These are phyloP conservation scores for Phyllosticta citribraziliensis DNA, from an alignment of 2,329 filamentous ascomycete species.

Conservation along the genomic window DNA sequence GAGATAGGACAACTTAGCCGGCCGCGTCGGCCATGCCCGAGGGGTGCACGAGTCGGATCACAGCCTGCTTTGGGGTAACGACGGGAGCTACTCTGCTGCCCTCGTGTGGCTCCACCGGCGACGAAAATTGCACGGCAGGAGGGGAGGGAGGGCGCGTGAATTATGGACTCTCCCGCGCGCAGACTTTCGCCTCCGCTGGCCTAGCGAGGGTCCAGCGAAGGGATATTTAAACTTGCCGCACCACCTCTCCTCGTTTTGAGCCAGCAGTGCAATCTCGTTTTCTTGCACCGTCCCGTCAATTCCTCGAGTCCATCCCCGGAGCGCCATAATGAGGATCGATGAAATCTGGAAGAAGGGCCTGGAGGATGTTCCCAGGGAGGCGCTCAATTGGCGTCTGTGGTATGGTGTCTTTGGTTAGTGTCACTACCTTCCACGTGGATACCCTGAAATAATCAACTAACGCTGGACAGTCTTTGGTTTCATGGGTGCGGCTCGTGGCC, in stretches of 20 bases:
- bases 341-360: slow-evolving; percentile 35
- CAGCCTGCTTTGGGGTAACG: not conserved
- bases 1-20: not conserved
- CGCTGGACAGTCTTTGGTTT: slow-evolving; percentile 50
- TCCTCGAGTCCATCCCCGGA: not conserved
- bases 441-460: not conserved
- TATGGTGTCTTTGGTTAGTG: slow-evolving; percentile 52
- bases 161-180: not conserved
- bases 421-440: not conserved
- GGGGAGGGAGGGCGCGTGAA: not conserved
- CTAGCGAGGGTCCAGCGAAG: not conserved
- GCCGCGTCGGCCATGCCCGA: not conserved
- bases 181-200: not conserved
- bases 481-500: slow-evolving; percentile 64
- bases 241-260: not conserved
- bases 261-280: not conserved
- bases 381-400: slow-evolving; percentile 71
- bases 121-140: not conserved
- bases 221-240: not conserved
- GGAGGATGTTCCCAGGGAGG: slow-evolving; percentile 56
- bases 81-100: not conserved
- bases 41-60: not conserved
- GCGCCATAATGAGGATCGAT: not conserved
- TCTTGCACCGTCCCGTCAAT: not conserved
- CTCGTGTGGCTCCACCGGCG: not conserved